These are phyloP conservation scores for Hanseniaspora sp. DNA, from an alignment of 1,139 yeast genomes.

Conservation along the genomic window DNA sequence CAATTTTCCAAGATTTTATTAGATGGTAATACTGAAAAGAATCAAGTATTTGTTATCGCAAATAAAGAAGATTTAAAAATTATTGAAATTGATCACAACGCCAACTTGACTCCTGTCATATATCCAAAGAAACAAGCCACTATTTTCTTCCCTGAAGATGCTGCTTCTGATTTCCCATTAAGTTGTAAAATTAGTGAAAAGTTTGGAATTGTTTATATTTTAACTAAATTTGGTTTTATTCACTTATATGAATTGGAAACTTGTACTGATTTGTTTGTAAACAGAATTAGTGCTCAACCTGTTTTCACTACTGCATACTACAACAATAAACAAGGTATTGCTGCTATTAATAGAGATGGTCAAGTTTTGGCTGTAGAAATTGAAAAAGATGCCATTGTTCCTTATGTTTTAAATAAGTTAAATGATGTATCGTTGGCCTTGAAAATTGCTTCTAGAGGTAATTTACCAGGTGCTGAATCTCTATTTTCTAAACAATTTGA, in stretches of 20 bases:
- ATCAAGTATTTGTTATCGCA: slow-evolving; percentile 80
- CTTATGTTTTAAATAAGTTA: slow-evolving; percentile 77
- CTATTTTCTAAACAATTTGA: slow-evolving; percentile 88
- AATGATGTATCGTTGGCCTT: slow-evolving; percentile 81
- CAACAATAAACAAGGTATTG: slow-evolving; percentile 67
- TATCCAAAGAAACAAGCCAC: slow-evolving; percentile 86
- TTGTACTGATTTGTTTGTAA: slow-evolving; percentile 85
- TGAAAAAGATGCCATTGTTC: slow-evolving; percentile 73
- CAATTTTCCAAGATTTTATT: slow-evolving; percentile 68
- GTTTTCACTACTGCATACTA: slow-evolving; percentile 81
- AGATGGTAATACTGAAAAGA: slow-evolving; percentile 57
- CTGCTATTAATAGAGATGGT: slow-evolving; percentile 90
- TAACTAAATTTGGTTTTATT: slow-evolving; percentile 93
- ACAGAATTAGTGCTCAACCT: slow-evolving; percentile 92
- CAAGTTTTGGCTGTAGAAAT: slow-evolving; percentile 90
- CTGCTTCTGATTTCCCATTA: slow-evolving; percentile 92
- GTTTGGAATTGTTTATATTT: slow-evolving; percentile 76
- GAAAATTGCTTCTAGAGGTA: slow-evolving; percentile 86
- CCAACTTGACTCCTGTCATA: slow-evolving; percentile 58
- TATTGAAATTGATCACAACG: slow-evolving; percentile 91
- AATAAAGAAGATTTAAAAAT: slow-evolving; percentile 84
- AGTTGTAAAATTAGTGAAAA: slow-evolving; percentile 75
- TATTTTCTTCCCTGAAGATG: slow-evolving; percentile 94
- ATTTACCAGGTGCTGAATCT: slow-evolving; percentile 92
- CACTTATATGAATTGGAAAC: slow-evolving; percentile 91